Percentiles rank a stretch among this genome's conserved stretches.
Evolutionary conservation across 371 early-diverging fungal species (phyloP).

Genomic region (Mortierella sp.): DNA sequence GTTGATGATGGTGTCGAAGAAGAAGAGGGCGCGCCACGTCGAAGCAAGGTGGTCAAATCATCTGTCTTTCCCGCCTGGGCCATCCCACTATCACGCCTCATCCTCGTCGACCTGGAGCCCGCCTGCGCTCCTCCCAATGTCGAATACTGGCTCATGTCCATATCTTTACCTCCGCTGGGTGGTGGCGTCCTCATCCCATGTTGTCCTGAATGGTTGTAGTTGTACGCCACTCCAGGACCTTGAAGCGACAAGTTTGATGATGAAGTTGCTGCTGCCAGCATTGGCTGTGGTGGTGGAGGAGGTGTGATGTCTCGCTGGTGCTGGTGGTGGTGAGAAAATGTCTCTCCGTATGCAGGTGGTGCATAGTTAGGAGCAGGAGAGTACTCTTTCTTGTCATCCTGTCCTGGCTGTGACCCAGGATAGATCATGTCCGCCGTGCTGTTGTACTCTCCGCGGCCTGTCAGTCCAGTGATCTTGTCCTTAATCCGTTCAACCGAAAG

Average conservation of each 20-base stretch:
- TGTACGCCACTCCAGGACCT: background rate
- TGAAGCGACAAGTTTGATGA: constrained; percentile 8
- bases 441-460: constrained; percentile 21
- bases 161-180: constrained; percentile 41
- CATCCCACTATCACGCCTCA: constrained; percentile 29
- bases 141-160: constrained; percentile 23
- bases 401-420: constrained; percentile 34
- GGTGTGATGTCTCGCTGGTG: constrained; percentile 22
- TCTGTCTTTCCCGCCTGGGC: constrained; percentile 18
- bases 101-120: constrained; percentile 9
- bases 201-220: background rate
- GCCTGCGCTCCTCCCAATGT: constrained; percentile 7
- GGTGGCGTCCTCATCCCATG: constrained; percentile 58
- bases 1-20: constrained; percentile 3
- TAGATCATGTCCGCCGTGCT: constrained; percentile 25
- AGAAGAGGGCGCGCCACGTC: constrained; percentile 9
- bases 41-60: constrained; percentile 31
- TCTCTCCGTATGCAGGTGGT: constrained; percentile 2
- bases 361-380: constrained; percentile 18
- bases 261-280: constrained; percentile 14
- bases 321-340: background rate
- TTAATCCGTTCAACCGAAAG: constrained; percentile 18
- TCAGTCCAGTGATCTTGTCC: constrained; percentile 16
- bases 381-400: constrained; percentile 38
- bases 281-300: constrained; percentile 15